Evolutionary conservation across 2,329 filamentous ascomycete genomes (phyloP).

Genomic region (Spiromastix sp.): DNA sequence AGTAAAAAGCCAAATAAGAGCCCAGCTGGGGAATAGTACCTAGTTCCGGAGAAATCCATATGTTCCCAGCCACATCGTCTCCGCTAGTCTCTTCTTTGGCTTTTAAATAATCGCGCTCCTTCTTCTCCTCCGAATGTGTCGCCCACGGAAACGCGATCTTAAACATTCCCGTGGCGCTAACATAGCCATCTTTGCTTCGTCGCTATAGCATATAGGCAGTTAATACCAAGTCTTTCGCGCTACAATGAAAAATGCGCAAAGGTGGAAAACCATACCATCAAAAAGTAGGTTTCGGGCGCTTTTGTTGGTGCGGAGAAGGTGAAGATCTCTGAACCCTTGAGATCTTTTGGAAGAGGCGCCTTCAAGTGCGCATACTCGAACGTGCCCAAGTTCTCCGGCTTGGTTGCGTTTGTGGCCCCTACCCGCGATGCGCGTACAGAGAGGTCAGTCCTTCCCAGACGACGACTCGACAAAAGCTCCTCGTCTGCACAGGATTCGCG

Average conservation of each 20-base stretch:
- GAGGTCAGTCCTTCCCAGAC: conserved; percentile 86
- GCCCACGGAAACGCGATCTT: conserved; percentile 60
- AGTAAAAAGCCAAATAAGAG: too few species aligned
- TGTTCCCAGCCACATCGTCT: conserved; percentile 91
- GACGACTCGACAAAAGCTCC: conserved; percentile 71
- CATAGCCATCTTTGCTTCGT: conserved; percentile 55
- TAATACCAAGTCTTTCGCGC: too few species aligned
- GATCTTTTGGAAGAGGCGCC: conserved; percentile 82
- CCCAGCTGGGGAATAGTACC: conserved; percentile 38
- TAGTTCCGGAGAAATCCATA: conserved; percentile 80
- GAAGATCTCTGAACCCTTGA: conserved; percentile 83
- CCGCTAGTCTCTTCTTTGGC: conserved; percentile 66
- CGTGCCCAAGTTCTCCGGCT: conserved; percentile 62
- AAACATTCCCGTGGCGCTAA: conserved; percentile 61
- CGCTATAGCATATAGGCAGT: conserved; percentile 29
- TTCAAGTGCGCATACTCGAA: conserved; percentile 96
- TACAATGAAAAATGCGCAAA: conserved; percentile 1
- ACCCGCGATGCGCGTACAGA: conserved; percentile 68
- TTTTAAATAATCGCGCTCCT: conserved; percentile 68
- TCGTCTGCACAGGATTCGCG: conserved; percentile 40
- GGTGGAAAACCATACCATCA: conserved; percentile 54
- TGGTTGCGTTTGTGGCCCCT: conserved; percentile 60
- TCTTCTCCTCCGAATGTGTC: conserved; percentile 46
- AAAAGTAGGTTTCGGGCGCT: conserved; percentile 81
- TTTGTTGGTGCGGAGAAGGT: conserved; percentile 52